Evolutionary conservation across 768 basidiomycete genomes (phyloP), one percentile per base, ranked within the genome.

Genomic region (Suillus fuscotomentosus): DNA sequence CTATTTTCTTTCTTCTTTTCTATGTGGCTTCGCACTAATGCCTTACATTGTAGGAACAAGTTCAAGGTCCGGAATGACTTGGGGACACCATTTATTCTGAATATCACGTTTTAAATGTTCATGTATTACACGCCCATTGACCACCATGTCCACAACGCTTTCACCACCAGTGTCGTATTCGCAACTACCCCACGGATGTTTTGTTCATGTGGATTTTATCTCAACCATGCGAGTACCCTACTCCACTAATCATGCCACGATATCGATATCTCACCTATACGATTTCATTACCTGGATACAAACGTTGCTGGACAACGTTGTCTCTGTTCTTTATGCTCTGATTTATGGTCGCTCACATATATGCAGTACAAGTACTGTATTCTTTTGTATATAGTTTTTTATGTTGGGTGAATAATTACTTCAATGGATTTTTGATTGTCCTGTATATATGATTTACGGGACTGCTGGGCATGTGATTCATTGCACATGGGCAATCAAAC

Each of bases 41-140:
- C 3, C 3, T 50, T 27, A 24, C 34, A 27, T 60, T 55, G 20
- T 24, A 75, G 73, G 42, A 63, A 76, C 56, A 24, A 68, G 34
- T 74, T 75, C n/a, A 55, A n/a, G 11, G 31, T 53, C 1, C 11
- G 27, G 0, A 7, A 9, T 60, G 14, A 39, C 5, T 1, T 13
- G 9, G 17, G 11, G 22, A 63, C 56, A 8, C 39, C 22, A 15
- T 55, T 54, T n/a, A 60, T 64, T 24, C 14, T 69, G 65, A 63
- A 66, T 14, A 60, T 77, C 42, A 71, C 63, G 5, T 36, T 59
- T 55, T 64, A 20, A 62, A 27, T 45, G 13, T 17, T 59, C 24
- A 47, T 55, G 60, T 57, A 24, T 59, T 41, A 41, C 22, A 24
- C 6, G 38, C 22, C 14, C 38, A 24, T 15, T 9, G 53, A 39